Evolutionary conservation across 1,284 basidiomycete genomes (phyloP).

Genomic region (Malassezia brasiliensis): DNA sequence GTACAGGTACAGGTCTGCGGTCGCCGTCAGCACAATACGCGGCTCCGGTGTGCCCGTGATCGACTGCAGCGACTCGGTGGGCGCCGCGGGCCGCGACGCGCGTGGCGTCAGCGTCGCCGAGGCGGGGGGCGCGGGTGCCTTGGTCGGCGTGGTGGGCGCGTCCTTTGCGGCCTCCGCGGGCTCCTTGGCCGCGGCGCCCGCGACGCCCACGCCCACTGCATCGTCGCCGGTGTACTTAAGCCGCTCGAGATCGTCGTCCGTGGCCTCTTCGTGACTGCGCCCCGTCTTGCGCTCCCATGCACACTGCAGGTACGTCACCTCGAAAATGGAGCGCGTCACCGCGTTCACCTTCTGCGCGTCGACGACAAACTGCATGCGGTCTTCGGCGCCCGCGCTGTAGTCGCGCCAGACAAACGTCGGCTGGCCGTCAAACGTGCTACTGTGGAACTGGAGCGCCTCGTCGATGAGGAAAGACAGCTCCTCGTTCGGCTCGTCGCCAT

Average conservation of each 20-base stretch:
- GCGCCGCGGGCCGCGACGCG: slow-evolving; percentile 9
- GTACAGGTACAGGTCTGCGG: slow-evolving; percentile 61
- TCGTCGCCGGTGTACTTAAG: slow-evolving; percentile 29
- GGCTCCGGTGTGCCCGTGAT: slow-evolving; percentile 17
- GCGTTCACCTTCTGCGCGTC: slow-evolving; percentile 59
- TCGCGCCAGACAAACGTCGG: slow-evolving; percentile 57
- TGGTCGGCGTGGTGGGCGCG: neutral
- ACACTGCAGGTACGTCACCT: slow-evolving; percentile 84
- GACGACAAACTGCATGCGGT: slow-evolving; percentile 71
- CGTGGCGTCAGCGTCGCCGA: neutral
- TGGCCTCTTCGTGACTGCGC: slow-evolving; percentile 37
- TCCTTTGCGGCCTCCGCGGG: neutral
- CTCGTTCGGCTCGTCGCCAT: slow-evolving; percentile 82
- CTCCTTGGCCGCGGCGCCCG: too few relatives aligned
- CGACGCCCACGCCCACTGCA: too few relatives aligned
- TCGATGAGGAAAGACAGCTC: slow-evolving; percentile 85
- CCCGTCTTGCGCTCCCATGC: slow-evolving; percentile 62
- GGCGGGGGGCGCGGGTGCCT: neutral
- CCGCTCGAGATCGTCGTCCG: slow-evolving; percentile 46
- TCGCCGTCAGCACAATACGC: slow-evolving; percentile 24
- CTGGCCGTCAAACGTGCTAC: slow-evolving; percentile 45
- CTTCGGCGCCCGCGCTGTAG: slow-evolving; percentile 54
- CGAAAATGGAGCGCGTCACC: slow-evolving; percentile 72
- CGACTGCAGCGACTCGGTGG: slow-evolving; percentile 14
- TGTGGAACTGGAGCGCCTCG: slow-evolving; percentile 66